A percentile compares a stretch with the other conserved stretches of the same genome.
These are phyloP conservation scores for Dactylis glomerata DNA, from an alignment of 176 grass and related monocot species.

Conservation along the genomic window DNA sequence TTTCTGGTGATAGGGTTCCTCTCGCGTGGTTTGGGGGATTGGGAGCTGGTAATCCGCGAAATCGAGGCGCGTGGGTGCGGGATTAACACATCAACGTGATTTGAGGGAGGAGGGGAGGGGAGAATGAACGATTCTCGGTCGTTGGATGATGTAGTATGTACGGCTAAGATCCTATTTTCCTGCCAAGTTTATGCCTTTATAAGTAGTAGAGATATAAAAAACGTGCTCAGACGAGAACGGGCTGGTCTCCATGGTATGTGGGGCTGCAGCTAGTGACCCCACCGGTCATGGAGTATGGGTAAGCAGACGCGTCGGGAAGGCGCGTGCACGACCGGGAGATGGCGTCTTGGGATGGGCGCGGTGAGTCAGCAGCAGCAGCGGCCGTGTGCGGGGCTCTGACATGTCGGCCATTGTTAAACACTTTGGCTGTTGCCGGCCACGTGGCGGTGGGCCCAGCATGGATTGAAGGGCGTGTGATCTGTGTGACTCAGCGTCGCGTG, in stretches of 20 bases:
- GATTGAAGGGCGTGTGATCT: not conserved
- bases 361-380: conserved; percentile 7
- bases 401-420: not conserved
- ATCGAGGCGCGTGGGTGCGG: too few relatives aligned
- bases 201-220: too few relatives aligned
- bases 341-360: not conserved
- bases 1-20: too few relatives aligned
- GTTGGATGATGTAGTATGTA: too few relatives aligned
- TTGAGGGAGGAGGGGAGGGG: too few relatives aligned
- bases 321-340: not conserved
- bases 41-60: too few relatives aligned
- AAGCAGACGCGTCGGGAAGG: not conserved
- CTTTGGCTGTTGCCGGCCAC: not conserved
- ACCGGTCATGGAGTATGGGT: not conserved
- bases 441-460: not conserved
- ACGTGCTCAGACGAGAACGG: not conserved
- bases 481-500: conserved; percentile 31
- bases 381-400: not conserved
- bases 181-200: too few relatives aligned
- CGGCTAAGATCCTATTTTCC: too few relatives aligned
- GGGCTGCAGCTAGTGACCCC: fast-evolving
- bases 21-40: too few relatives aligned
- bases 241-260: not conserved
- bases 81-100: too few relatives aligned
- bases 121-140: too few relatives aligned